Percentiles rank a stretch among this genome's conserved stretches.
Conservation (phyloP, 371 early-diverging fungal genomes). For the Mortierella sp. region DNA sequence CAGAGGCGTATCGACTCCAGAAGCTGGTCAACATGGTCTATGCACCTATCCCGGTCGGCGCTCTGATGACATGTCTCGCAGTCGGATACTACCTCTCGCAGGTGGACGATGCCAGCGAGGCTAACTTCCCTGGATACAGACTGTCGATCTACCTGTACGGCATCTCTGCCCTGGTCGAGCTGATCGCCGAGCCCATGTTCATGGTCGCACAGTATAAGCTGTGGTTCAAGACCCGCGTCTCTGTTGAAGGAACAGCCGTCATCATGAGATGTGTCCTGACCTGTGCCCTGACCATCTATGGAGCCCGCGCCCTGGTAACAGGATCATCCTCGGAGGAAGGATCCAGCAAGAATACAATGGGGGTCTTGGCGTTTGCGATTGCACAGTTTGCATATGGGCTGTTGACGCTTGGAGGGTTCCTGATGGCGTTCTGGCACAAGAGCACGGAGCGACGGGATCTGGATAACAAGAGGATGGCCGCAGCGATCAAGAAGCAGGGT, state of each 20-base stretch:
- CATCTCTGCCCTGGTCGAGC: conserved; percentile 79
- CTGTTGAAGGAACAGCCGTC: conserved; percentile 86
- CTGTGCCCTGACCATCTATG: conserved; percentile 72
- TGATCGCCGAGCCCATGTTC: conserved; percentile 88
- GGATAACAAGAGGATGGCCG: conserved; percentile 20
- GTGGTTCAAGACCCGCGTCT: conserved; percentile 82
- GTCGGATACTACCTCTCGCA: conserved; percentile 66
- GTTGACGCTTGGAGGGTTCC: conserved; percentile 70
- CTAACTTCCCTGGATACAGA: conserved; percentile 62
- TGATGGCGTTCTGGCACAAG: conserved; percentile 63
- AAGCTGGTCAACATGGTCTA: conserved; percentile 83
- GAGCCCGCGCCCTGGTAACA: conserved; percentile 37
- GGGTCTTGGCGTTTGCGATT: conserved; percentile 82
- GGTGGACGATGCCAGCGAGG: conserved; percentile 51
- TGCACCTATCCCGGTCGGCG: conserved; percentile 77
- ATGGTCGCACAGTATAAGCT: conserved; percentile 79
- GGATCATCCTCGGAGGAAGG: not conserved
- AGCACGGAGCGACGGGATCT: conserved; percentile 43
- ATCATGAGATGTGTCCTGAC: conserved; percentile 79
- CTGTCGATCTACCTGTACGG: conserved; percentile 75
- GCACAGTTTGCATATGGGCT: conserved; percentile 80
- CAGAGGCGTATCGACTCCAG: conserved; percentile 59
- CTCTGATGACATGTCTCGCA: conserved; percentile 63
- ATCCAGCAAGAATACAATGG: conserved; percentile 60
- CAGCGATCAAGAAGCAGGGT: conserved; percentile 19